Evolutionary conservation across 2,329 filamentous ascomycete genomes (phyloP).

Genomic region (Colletotrichum cuscutae): DNA sequence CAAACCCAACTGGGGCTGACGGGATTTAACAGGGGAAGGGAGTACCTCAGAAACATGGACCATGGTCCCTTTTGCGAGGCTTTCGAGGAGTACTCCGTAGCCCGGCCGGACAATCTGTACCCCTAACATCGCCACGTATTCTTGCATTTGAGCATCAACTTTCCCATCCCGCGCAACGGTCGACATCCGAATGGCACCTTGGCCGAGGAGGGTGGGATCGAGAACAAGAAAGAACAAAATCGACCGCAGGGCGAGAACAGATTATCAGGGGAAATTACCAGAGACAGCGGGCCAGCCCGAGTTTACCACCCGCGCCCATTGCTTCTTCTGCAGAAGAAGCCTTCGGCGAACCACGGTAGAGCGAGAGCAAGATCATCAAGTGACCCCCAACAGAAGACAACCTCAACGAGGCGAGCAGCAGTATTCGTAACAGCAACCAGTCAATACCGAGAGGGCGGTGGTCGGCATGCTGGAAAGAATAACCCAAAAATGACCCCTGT

Average conservation of each 20-base stretch:
- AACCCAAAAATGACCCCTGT: no score
- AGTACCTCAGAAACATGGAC: background rate
- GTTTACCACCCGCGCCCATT: background rate
- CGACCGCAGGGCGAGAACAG: slow-evolving; percentile 2
- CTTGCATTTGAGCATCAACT: background rate
- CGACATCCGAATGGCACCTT: background rate
- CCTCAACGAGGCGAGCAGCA: background rate
- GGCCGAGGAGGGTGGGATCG: background rate
- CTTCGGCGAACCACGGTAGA: background rate
- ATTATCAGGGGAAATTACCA: slow-evolving; percentile 2
- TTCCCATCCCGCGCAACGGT: background rate
- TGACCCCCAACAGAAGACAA: background rate
- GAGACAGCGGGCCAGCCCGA: slow-evolving; percentile 20
- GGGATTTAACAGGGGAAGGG: background rate
- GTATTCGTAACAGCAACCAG: no score
- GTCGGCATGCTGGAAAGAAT: no score
- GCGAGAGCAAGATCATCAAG: slow-evolving; percentile 11
- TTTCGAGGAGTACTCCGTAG: background rate
- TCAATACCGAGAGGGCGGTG: no score
- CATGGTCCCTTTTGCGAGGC: background rate
- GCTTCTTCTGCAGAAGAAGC: background rate
- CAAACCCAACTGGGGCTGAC: slow-evolving; percentile 11
- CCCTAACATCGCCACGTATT: background rate
- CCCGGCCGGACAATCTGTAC: background rate
- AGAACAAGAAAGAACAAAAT: background rate